Conservation (phyloP, 495 filamentous ascomycete species). For the Penicillium flavigenum region DNA sequence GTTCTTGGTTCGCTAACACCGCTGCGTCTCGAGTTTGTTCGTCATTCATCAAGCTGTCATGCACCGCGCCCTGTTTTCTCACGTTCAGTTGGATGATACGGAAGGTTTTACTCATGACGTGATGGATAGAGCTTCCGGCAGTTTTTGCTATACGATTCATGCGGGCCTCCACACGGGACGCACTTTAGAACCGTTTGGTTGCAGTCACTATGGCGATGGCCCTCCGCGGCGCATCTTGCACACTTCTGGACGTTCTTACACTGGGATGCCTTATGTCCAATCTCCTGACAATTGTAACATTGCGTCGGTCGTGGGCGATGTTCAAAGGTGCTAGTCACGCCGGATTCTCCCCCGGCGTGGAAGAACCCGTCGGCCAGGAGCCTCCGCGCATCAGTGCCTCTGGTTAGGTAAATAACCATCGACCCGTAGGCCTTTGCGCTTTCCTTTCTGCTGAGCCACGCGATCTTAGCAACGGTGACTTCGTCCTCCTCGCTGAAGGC, state of each 20-base stretch:
- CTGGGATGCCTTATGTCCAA: no score
- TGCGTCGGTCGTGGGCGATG: slow-evolving; percentile 22
- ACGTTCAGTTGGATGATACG: slow-evolving; percentile 33
- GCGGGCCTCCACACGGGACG: slow-evolving; percentile 25
- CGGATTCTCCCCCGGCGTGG: slow-evolving; percentile 30
- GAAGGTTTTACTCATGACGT: slow-evolving; percentile 30
- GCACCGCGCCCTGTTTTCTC: slow-evolving; percentile 27
- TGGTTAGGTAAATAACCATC: slow-evolving; percentile 37
- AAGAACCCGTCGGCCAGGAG: slow-evolving; percentile 31
- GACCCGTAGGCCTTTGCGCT: slow-evolving; percentile 32
- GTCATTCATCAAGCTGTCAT: slow-evolving; percentile 34
- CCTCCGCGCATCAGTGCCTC: slow-evolving; percentile 26
- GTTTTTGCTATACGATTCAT: slow-evolving; percentile 35
- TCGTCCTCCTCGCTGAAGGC: slow-evolving; percentile 27
- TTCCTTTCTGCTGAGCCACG: slow-evolving; percentile 36
- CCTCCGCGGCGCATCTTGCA: slow-evolving; percentile 28
- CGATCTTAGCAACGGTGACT: slow-evolving; percentile 24
- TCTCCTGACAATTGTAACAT: no score
- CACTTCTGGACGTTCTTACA: slow-evolving; percentile 24
- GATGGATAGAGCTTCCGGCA: slow-evolving; percentile 27
- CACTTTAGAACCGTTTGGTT: slow-evolving; percentile 25
- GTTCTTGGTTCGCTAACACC: slow-evolving; percentile 29
- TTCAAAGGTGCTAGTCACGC: slow-evolving; percentile 28
- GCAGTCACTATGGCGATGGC: slow-evolving; percentile 28
- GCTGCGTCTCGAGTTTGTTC: slow-evolving; percentile 17